Conservation (phyloP, 75 land plant genomes). For the Isoetes taiwanensis region DNA sequence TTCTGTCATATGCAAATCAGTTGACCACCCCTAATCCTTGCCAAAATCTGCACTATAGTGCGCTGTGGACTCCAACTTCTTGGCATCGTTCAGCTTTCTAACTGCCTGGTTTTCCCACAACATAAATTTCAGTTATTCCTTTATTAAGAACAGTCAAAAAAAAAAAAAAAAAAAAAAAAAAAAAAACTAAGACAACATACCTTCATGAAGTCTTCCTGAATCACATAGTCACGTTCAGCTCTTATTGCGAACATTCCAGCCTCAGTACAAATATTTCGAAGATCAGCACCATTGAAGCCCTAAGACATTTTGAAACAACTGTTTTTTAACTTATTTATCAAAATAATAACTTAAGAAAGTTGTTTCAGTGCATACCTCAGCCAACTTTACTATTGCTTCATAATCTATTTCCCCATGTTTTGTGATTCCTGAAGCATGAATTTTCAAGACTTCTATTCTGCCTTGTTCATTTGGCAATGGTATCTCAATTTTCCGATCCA, state of each 20-base stretch:
- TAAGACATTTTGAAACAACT: no score
- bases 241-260: conserved; percentile 38
- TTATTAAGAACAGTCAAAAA: no score
- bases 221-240: conserved; percentile 21
- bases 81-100: conserved; percentile 76
- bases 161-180: no score
- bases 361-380: conserved; percentile 3
- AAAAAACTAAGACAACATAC: not conserved
- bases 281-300: conserved; percentile 25
- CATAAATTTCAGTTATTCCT: no score
- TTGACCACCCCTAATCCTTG: conserved; percentile 74
- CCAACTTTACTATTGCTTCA: conserved; percentile 10
- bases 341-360: no score
- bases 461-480: conserved; percentile 7
- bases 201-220: conserved; percentile 28
- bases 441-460: conserved; percentile 6
- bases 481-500: conserved; percentile 9
- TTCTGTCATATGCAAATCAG: no score
- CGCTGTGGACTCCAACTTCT: conserved; percentile 81
- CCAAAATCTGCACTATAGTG: conserved; percentile 91
- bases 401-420: conserved; percentile 8
- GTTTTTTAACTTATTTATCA: no score
- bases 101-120: no score
- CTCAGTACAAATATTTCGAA: conserved; percentile 31
- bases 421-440: conserved; percentile 1